Conservation (phyloP, 257 asterid genomes). For the Ballota nigra region DNA sequence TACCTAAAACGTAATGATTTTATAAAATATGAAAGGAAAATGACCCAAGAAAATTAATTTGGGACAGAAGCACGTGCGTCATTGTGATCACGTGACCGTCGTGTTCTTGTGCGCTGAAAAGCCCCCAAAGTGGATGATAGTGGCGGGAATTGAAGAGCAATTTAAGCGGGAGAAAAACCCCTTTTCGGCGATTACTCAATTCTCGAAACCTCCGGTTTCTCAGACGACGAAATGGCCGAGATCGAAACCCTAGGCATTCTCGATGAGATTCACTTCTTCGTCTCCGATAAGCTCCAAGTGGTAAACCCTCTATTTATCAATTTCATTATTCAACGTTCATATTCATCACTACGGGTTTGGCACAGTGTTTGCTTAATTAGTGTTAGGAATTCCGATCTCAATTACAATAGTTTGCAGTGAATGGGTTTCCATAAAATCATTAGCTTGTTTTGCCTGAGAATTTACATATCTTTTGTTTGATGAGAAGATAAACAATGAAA, state of each 20-base stretch:
- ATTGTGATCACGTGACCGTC: constrained; percentile 25
- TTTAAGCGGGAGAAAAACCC: constrained; percentile 30
- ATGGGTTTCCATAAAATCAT: neutral
- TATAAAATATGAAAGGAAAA: too few species aligned
- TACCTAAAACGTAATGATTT: too few species aligned
- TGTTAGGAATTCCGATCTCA: neutral
- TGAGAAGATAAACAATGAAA: neutral
- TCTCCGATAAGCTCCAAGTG: constrained; percentile 94
- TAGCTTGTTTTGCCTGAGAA: neutral
- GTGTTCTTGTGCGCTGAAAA: neutral
- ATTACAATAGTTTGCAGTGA: neutral
- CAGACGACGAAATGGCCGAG: constrained; percentile 51
- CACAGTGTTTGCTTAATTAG: neutral
- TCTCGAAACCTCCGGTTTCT: constrained; percentile 13
- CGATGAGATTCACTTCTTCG: constrained; percentile 79
- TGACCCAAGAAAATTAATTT: too few species aligned
- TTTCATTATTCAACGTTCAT: neutral
- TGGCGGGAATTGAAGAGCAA: constrained; percentile 67
- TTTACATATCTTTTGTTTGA: neutral
- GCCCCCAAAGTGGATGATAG: constrained; percentile 12
- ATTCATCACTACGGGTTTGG: neutral
- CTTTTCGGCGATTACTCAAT: constrained; percentile 11
- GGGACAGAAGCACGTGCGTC: constrained; percentile 14
- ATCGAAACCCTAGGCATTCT: constrained; percentile 62
- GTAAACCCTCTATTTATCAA: constrained; percentile 35